phyloP scores from a whole-genome alignment of 164 flowering plant species.

The Vitis labrusca region DNA sequence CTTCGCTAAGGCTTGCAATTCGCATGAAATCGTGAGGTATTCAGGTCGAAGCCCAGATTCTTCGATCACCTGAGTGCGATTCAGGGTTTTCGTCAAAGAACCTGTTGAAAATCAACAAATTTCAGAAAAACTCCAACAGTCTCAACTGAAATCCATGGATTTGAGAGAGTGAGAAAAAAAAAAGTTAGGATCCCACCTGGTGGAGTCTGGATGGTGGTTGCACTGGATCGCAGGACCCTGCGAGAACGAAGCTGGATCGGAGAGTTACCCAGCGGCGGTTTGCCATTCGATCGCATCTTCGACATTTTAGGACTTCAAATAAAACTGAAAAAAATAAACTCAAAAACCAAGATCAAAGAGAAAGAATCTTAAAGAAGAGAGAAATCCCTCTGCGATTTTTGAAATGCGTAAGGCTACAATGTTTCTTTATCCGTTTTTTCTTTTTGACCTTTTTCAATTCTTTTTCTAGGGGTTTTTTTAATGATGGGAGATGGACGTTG shows the following conservation, averaged over 20 bases:
- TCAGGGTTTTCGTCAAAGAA: conserved; percentile 48
- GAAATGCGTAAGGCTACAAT: not conserved
- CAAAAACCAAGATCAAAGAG: not conserved
- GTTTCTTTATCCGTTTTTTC: not conserved
- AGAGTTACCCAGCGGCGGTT: conserved; percentile 71
- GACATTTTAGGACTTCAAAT: conserved; percentile 24
- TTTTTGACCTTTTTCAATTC: not conserved
- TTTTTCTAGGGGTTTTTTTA: not conserved
- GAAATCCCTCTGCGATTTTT: not conserved
- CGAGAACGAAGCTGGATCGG: conserved; percentile 54
- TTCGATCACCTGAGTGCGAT: conserved; percentile 17
- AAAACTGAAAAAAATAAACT: not conserved
- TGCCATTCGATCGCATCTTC: conserved; percentile 43
- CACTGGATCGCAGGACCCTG: conserved; percentile 43
- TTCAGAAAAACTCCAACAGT: not conserved
- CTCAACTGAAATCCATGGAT: not conserved
- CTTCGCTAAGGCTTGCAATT: conserved; percentile 57
- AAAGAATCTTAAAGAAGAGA: not conserved
- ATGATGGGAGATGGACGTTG: not conserved
- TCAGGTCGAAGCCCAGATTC: conserved; percentile 50
- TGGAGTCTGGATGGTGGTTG: conserved; percentile 38
- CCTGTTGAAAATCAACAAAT: conserved; percentile 23
- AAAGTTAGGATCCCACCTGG: conserved; percentile 33
- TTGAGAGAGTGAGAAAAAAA: not conserved
- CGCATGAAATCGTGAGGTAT: conserved; percentile 54